These are phyloP conservation scores for Ramichloridium luteum DNA, from an alignment of 2,329 filamentous ascomycete genomes.

Conservation along the genomic window DNA sequence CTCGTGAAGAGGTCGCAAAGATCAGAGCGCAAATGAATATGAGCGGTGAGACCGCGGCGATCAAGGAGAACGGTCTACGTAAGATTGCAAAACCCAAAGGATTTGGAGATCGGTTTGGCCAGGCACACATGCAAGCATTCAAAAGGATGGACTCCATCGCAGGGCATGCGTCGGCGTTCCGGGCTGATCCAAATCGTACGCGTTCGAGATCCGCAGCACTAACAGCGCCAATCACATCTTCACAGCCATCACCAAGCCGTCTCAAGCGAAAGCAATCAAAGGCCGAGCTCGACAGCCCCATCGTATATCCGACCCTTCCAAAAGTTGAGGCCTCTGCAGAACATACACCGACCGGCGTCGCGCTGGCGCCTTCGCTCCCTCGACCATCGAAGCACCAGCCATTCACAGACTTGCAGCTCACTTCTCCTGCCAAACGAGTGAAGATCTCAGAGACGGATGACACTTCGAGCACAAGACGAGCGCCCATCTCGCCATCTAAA, in stretches of 20 bases:
- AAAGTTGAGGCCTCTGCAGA: constrained; percentile 4
- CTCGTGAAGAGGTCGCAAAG: constrained; percentile 58
- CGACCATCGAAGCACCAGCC: too few relatives aligned
- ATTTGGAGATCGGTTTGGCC: constrained; percentile 67
- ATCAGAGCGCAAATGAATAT: constrained; percentile 58
- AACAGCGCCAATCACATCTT: too few relatives aligned
- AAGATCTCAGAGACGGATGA: constrained; percentile 52
- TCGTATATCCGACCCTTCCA: constrained; percentile 6
- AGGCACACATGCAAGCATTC: constrained; percentile 76
- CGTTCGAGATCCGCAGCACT: too few relatives aligned
- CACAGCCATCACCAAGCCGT: too few relatives aligned
- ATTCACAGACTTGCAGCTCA: too few relatives aligned
- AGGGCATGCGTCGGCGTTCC: constrained; percentile 68
- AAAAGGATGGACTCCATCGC: constrained; percentile 97
- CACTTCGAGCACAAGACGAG: constrained; percentile 51
- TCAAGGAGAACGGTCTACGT: constrained; percentile 38
- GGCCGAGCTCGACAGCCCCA: constrained; percentile 50
- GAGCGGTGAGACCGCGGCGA: constrained; percentile 42
- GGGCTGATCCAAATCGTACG: constrained; percentile 28
- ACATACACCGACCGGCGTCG: neutral
- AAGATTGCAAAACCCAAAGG: constrained; percentile 72
- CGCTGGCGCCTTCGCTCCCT: too few relatives aligned
- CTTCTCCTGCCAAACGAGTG: constrained; percentile 51
- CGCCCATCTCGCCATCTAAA: constrained; percentile 36
- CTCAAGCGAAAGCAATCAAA: constrained; percentile 47